Percentiles rank a stretch among this genome's conserved stretches.
Conservation (phyloP, 1,139 yeast genomes). For the Kurtzmaniella quercitrusa region DNA sequence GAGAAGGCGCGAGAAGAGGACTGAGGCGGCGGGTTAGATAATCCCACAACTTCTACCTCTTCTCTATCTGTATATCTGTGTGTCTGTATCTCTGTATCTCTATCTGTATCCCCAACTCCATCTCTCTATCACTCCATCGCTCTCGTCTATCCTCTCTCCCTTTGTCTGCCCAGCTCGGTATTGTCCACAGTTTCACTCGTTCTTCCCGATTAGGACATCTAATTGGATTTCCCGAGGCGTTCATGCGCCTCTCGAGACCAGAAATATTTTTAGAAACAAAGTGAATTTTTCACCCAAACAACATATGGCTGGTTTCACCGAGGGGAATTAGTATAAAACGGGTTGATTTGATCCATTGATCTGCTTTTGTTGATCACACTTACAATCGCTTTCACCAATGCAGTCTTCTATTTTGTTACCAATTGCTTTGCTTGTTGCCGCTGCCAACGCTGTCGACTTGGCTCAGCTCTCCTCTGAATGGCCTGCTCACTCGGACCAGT, state of each 20-base stretch:
- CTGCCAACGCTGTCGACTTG: conserved; percentile 12
- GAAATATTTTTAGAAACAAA: background rate
- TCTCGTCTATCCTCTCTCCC: too few species aligned
- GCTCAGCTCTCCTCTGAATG: conserved; percentile 3
- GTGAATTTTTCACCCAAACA: background rate
- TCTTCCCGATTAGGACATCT: background rate
- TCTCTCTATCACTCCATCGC: too few species aligned
- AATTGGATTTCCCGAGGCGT: background rate
- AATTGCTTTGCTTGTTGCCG: background rate
- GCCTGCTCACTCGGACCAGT: conserved; percentile 1
- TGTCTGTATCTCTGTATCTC: too few species aligned
- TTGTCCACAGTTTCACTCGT: too few species aligned
- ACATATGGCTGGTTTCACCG: background rate
- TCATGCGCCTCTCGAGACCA: background rate
- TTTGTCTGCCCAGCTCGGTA: too few species aligned
- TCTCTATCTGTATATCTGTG: too few species aligned
- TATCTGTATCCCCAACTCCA: too few species aligned
- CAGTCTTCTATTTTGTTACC: background rate
- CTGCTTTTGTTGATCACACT: background rate
- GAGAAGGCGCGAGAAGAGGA: background rate
- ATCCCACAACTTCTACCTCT: too few species aligned
- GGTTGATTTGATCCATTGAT: background rate
- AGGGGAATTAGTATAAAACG: background rate
- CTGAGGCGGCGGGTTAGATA: too few species aligned
- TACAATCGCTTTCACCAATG: background rate